Evolutionary conservation across 306 rosid genomes (phyloP), one percentile per base, ranked within the genome.

Genomic region (Dalbergia cochinchinensis): DNA sequence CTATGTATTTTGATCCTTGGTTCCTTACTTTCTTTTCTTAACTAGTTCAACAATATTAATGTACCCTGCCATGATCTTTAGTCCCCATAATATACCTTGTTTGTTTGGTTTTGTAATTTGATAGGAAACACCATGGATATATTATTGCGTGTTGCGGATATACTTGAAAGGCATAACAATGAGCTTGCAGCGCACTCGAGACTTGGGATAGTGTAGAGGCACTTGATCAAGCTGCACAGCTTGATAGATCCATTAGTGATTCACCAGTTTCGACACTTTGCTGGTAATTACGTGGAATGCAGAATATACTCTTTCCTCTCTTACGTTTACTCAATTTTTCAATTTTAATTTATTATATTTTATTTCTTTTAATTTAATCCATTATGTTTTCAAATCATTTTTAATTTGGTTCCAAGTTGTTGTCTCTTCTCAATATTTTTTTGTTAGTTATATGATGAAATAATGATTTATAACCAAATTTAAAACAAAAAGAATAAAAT

Each of bases 181-280:
- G 92, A 88, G 82, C 47, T 93, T 54, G 92, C 97, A 0, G 77
- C 89, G 77, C 89, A 14, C 97, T 93, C 34, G 97, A 93, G 88
- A 85, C 90, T 9, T 93, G 96, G 97, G 94, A 93, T 68, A 91
- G 79, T 70, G 97, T 94, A 69, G 91, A 93, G 83, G 89, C 98
- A 64, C 91, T 73, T 68, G 94, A 87, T 78, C 97, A 91, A 79
- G 73, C 91, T 55, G 88, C 89, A 65, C 19, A 89, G 31, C 31
- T 84, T 45, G 97, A 92, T 26, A 74, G 20, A 88, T 14, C 96
- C 92, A 10, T 80, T 91, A 90, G 0, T 91, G 11, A 86, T 77
- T 60, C 94, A 90, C 62, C 53, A 87, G 5, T 66, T 93, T 14
- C 87, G 94, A 37, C 91, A 93, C 77, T 89, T 89, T 83, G 97